Conservation (phyloP, 1,284 basidiomycete genomes). For the Cryptococcus amylolentus region DNA sequence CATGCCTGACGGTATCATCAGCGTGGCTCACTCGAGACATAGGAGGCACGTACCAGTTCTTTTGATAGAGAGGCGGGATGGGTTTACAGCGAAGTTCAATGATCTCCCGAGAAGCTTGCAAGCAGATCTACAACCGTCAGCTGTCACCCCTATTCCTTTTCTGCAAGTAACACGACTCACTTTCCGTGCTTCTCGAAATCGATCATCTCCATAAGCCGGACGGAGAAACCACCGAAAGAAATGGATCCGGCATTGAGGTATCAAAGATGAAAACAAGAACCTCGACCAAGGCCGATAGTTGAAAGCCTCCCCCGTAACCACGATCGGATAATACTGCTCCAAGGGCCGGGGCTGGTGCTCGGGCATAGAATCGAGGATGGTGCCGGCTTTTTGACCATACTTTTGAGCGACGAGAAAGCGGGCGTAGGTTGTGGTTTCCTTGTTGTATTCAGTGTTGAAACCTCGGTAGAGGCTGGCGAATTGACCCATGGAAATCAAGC, state of each 20-base stretch:
- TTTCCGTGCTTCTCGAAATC: conserved; percentile 25
- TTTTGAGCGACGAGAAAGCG: conserved; percentile 12
- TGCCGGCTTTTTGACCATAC: conserved; percentile 7
- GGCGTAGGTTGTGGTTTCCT: conserved; percentile 6
- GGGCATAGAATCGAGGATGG: conserved; percentile 8
- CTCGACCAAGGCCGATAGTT: conserved; percentile 18
- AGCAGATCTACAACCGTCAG: conserved; percentile 12
- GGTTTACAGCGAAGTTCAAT: conserved; percentile 19
- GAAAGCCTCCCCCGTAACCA: background rate
- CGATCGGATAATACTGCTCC: conserved; percentile 6
- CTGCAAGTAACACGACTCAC: background rate
- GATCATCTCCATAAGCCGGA: conserved; percentile 24
- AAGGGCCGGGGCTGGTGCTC: conserved; percentile 6
- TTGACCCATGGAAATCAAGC: conserved; percentile 13
- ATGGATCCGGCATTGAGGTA: conserved; percentile 11
- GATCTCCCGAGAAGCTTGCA: conserved; percentile 27
- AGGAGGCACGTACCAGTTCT: conserved; percentile 19
- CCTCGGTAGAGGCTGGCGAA: conserved; percentile 1
- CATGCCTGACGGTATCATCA: conserved; percentile 8
- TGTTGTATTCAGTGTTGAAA: conserved; percentile 11
- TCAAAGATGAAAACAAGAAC: conserved; percentile 6
- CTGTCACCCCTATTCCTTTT: background rate
- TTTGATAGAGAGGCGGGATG: conserved; percentile 31
- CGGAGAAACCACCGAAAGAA: conserved; percentile 22
- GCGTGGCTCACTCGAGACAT: background rate